A percentile compares a stretch with the other conserved stretches of the same genome.
Conservation (phyloP, 2,329 filamentous ascomycete genomes). For the Colletotrichum godetiae region DNA sequence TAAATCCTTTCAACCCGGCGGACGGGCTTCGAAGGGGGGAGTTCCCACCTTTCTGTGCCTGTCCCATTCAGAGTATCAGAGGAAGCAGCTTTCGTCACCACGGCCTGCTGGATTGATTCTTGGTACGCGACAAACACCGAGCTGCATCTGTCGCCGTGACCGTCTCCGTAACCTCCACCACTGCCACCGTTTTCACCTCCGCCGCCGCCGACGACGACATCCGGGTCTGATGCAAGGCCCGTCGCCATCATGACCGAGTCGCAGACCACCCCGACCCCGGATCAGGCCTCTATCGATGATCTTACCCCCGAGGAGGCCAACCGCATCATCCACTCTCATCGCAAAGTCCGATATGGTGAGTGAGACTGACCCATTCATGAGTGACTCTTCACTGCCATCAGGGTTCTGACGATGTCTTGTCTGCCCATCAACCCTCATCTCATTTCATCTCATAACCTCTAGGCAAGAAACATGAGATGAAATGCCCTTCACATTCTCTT, state of each 20-base stretch:
- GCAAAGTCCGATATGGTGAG: constrained; percentile 76
- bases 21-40: not conserved
- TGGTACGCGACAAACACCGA: not conserved
- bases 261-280: constrained; percentile 56
- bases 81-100: not conserved
- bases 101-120: not conserved
- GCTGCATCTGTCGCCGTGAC: not conserved
- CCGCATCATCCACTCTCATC: constrained; percentile 76
- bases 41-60: constrained; percentile 8
- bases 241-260: constrained; percentile 54
- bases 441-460: not conserved
- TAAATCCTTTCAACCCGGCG: not conserved
- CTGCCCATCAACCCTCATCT: not conserved
- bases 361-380: constrained; percentile 28
- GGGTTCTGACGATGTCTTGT: not conserved
- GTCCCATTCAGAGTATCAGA: not conserved
- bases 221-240: constrained; percentile 24
- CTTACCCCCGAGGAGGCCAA: constrained; percentile 74
- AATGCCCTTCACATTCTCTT: not conserved
- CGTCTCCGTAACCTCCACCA: not conserved
- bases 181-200: not conserved
- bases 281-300: constrained; percentile 62
- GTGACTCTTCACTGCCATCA: not conserved
- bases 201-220: not conserved
- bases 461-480: not conserved